Evolutionary conservation across 2,329 filamentous ascomycete species (phyloP).

Genomic region (Arthrobotrys musiformis): DNA sequence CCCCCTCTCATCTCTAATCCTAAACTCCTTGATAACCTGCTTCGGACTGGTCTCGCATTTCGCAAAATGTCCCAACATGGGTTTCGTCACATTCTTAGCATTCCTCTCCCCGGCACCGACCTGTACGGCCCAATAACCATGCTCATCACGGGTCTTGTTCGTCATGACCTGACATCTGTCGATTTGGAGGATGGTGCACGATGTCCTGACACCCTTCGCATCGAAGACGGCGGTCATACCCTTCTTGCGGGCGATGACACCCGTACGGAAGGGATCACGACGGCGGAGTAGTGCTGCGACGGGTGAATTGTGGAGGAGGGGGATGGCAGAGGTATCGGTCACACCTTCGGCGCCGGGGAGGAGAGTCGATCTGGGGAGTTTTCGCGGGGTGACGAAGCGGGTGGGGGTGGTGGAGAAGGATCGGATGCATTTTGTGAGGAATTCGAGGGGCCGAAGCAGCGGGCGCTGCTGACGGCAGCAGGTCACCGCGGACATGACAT

Average conservation of each 20-base stretch:
- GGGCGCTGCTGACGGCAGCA: conserved; percentile 40
- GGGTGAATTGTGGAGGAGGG: conserved; percentile 68
- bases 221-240: conserved; percentile 95
- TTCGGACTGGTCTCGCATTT: conserved; percentile 84
- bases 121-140: conserved; percentile 96
- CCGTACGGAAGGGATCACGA: conserved; percentile 76
- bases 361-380: conserved; percentile 62
- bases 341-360: conserved; percentile 71
- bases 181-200: conserved; percentile 92
- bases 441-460: conserved; percentile 17
- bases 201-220: conserved; percentile 76
- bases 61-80: conserved; percentile 88
- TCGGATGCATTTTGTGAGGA: conserved; percentile 21
- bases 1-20: conserved; percentile 78
- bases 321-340: conserved; percentile 64
- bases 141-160: conserved; percentile 80
- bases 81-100: conserved; percentile 79
- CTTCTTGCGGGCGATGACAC: conserved; percentile 87
- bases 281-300: conserved; percentile 70
- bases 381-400: conserved; percentile 50
- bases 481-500: conserved; percentile 54
- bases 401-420: conserved; percentile 59
- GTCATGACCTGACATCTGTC: conserved; percentile 90
- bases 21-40: conserved; percentile 84
- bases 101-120: conserved; percentile 81